Conservation (phyloP, 1,139 yeast species). For the Blastobotrys malaysiensis region DNA sequence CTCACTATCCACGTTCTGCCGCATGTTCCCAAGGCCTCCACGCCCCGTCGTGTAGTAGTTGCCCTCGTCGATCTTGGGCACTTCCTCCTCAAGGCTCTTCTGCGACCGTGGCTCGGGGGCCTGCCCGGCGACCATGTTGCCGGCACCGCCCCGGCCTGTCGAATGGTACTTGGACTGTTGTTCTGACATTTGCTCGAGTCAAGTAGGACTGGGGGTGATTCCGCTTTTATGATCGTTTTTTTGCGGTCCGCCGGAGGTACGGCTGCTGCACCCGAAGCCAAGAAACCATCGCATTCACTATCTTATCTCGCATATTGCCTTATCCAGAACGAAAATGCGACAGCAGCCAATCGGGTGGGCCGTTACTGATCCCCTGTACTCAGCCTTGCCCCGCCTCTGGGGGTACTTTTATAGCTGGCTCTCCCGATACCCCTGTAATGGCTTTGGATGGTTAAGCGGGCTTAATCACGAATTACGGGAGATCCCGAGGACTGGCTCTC, state of each 20-base stretch:
- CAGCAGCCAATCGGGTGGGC: background rate
- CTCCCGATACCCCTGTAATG: too few relatives aligned
- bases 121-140: slow-evolving; percentile 52
- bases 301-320: background rate
- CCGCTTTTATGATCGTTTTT: background rate
- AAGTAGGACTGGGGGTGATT: background rate
- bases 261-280: background rate
- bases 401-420: too few relatives aligned
- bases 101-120: slow-evolving; percentile 45
- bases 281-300: background rate
- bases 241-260: background rate
- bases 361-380: background rate
- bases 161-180: slow-evolving; percentile 33
- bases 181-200: background rate
- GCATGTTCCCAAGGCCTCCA: slow-evolving; percentile 80
- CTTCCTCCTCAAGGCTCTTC: slow-evolving; percentile 45
- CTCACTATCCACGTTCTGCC: slow-evolving; percentile 56
- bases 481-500: too few relatives aligned
- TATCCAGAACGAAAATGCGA: background rate
- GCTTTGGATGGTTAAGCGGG: too few relatives aligned
- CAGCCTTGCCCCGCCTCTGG: too few relatives aligned
- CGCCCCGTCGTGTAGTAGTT: slow-evolving; percentile 68
- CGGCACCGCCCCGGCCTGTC: slow-evolving; percentile 83
- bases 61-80: slow-evolving; percentile 51
- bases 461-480: too few relatives aligned